Base-by-base conservation (phyloP, 331 rosid species). In the Arachis monticola region DNA sequence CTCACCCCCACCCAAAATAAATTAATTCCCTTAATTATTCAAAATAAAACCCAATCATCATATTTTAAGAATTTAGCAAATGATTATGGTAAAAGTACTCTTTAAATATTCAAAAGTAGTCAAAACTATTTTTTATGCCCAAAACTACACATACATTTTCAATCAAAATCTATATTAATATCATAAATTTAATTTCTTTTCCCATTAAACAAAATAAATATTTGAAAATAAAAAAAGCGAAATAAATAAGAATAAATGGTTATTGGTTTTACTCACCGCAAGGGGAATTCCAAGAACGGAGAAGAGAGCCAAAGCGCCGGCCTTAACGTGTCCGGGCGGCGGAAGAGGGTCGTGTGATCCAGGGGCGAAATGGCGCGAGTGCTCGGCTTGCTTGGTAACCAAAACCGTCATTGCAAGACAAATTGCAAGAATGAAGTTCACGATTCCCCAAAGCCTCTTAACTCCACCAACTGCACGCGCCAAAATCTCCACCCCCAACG, bases 401-500 rank as follows among this genome's bases (percentile, higher is more conserved):
- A 90, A 76, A 30, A 92, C 91, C 0, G 91, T 94, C 62, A 84
- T 13, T 0, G 70, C 88, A 73, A 94, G 64, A 3, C 88, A 83
- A 11, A 83, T 1, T 0, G 96, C 89, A 1, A 94, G 83, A 11
- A 94, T 0, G 80, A 94, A 80, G 67, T 94, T 94, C 0, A 88
- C 99, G 0, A 88, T 56, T 0, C 92, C 97, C 99, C 99, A 94
- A 1, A 86, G 30, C 22, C 90, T 71, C 84, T 89, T 92, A 6
- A 85, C 88, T 0, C 99, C 97, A 0, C 97, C 97, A 12, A 92
- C 32, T 2, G 53, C 78, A n/a, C 93, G 89, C 14, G 90, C 85
- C 11, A 90, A 0, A 0, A 71, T 38, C 74, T 87, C 95, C 0
- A 92, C 86, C 0, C 83, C 89, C 5, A 94, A 50, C 3, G 99